phyloP scores from a whole-genome alignment of 345 rosid species.

The Syzygium jambos region DNA sequence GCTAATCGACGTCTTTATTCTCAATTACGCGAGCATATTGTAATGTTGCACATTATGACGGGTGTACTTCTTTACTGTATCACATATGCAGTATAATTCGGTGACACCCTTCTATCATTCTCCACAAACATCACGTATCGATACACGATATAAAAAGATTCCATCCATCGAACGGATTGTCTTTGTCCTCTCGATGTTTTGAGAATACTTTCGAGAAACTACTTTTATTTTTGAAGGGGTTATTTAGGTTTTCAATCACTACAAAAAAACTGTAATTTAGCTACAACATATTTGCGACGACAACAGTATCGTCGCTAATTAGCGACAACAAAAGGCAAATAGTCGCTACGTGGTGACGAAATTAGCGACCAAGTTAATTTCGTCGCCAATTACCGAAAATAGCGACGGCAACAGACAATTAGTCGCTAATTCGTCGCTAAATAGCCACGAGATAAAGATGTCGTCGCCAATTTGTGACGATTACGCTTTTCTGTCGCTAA shows the following conservation, averaged over 20 bases:
- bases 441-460: no score
- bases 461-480: no score
- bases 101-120: fast-evolving
- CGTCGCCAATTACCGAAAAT: no score
- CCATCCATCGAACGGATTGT: fast-evolving
- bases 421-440: no score
- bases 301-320: no score
- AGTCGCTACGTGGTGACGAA: no score
- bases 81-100: fast-evolving
- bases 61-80: neutral
- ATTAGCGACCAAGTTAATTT: no score
- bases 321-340: no score
- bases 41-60: neutral
- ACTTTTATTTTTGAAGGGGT: neutral
- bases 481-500: no score
- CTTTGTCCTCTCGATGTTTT: neutral
- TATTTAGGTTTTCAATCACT: fast-evolving
- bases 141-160: fast-evolving
- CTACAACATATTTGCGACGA: no score
- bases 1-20: neutral
- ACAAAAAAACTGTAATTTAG: no score
- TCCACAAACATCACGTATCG: neutral
- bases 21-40: neutral
- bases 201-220: neutral
- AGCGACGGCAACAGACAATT: no score